Conservation (phyloP, 768 basidiomycete genomes). For the Macrolepiota albuminosa region DNA sequence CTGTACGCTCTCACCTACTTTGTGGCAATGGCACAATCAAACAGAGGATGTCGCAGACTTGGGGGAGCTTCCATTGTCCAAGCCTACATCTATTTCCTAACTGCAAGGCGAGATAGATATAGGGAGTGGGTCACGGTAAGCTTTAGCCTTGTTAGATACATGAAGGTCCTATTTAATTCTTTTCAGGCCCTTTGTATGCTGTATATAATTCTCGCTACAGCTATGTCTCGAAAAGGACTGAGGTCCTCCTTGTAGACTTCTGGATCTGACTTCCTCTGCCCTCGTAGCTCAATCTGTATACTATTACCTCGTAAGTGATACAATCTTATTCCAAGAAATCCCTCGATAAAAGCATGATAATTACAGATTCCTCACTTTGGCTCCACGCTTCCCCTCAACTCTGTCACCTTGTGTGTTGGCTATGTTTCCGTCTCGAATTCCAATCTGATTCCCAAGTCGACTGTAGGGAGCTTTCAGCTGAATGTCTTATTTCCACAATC, state of each 20-base stretch:
- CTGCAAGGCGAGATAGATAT: constrained; percentile 5
- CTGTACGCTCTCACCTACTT: constrained; percentile 13
- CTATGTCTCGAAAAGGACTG: background rate
- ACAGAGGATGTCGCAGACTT: constrained; percentile 18
- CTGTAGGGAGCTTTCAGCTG: constrained; percentile 32
- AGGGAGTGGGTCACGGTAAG: constrained; percentile 25
- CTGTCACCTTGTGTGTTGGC: constrained; percentile 31
- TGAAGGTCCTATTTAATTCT: background rate
- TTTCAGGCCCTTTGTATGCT: constrained; percentile 23
- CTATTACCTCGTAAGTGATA: constrained; percentile 32
- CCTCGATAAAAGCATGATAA: background rate
- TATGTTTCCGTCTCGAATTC: background rate
- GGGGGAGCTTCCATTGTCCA: constrained; percentile 36
- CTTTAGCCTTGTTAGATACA: background rate
- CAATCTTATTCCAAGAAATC: background rate
- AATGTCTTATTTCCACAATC: constrained; percentile 37
- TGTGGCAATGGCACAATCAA: background rate
- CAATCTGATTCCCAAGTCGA: background rate
- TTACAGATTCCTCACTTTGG: constrained; percentile 40
- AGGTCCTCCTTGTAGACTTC: constrained; percentile 18
- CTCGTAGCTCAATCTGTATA: constrained; percentile 40
- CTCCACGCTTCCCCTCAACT: constrained; percentile 28
- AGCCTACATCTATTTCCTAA: constrained; percentile 34
- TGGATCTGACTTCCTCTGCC: constrained; percentile 34
- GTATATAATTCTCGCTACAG: constrained; percentile 10